Conservation (phyloP, 2,329 filamentous ascomycete genomes). For the Tolypocladium ovalisporum region DNA sequence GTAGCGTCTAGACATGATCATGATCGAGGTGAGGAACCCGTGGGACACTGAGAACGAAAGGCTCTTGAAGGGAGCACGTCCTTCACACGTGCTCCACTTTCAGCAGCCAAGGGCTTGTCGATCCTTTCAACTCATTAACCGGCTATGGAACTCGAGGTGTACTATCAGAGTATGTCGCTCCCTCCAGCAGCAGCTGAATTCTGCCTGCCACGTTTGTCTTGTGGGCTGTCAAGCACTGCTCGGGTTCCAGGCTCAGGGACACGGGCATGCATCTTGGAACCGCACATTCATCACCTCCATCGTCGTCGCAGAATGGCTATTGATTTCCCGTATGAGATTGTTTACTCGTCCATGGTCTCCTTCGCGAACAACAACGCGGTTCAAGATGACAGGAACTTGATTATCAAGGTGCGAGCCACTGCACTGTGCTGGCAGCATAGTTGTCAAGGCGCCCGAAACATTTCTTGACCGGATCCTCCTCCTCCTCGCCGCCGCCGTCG, state of each 20-base stretch:
- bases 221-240: too few relatives aligned
- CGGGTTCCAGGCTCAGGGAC: too few relatives aligned
- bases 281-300: not conserved
- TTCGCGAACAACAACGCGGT: too few relatives aligned
- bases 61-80: not conserved
- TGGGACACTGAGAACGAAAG: not conserved
- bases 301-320: not conserved
- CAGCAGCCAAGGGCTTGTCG: not conserved
- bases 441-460: constrained; percentile 55
- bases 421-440: constrained; percentile 67
- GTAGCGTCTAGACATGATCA: not conserved
- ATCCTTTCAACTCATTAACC: not conserved
- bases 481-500: constrained; percentile 86
- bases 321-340: too few relatives aligned
- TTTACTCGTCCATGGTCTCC: too few relatives aligned
- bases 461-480: constrained; percentile 67
- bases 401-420: too few relatives aligned
- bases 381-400: too few relatives aligned
- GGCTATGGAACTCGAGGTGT: not conserved
- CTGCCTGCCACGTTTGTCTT: too few relatives aligned
- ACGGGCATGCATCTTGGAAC: not conserved
- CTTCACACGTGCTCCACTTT: not conserved
- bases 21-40: not conserved
- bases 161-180: too few relatives aligned
- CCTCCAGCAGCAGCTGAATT: too few relatives aligned